A percentile compares a stretch with the other conserved stretches of the same genome.
Conservation (phyloP, 129 eudicot genomes). For the Flaveria ramosissima region DNA sequence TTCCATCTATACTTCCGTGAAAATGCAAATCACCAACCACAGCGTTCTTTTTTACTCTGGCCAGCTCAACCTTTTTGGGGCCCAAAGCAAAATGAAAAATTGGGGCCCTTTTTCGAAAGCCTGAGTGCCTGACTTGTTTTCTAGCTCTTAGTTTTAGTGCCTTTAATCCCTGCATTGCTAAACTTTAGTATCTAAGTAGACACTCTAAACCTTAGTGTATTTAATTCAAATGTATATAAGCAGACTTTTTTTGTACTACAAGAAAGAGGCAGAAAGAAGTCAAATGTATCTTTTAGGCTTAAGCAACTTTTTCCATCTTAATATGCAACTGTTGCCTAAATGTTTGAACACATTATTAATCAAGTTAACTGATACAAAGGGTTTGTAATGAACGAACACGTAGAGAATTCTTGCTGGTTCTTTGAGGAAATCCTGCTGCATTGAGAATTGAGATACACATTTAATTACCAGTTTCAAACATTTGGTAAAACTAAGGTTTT, state of each 20-base stretch:
- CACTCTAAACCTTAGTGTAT: too few species aligned
- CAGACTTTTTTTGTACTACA: too few species aligned
- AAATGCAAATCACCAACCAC: neutral
- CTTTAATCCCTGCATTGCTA: too few species aligned
- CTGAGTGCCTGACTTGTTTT: too few species aligned
- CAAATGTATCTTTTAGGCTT: neutral
- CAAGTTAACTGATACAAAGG: neutral
- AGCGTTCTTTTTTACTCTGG: neutral
- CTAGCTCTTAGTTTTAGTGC: too few species aligned
- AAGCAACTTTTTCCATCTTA: constrained; percentile 18
- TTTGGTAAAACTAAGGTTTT: neutral
- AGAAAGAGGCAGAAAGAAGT: too few species aligned
- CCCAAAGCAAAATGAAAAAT: too few species aligned
- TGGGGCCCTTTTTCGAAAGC: too few species aligned
- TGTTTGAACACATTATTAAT: neutral
- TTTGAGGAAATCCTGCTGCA: neutral
- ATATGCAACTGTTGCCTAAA: constrained; percentile 21
- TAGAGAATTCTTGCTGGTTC: constrained; percentile 6
- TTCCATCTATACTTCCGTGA: neutral
- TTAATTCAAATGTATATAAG: too few species aligned
- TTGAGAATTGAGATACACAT: neutral
- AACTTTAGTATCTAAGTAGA: too few species aligned
- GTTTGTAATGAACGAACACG: neutral
- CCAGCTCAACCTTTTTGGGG: too few species aligned
- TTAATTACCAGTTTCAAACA: neutral